phyloP scores from a whole-genome alignment of 805 yeast genomes.

The Saccharomycopsis sp. region DNA sequence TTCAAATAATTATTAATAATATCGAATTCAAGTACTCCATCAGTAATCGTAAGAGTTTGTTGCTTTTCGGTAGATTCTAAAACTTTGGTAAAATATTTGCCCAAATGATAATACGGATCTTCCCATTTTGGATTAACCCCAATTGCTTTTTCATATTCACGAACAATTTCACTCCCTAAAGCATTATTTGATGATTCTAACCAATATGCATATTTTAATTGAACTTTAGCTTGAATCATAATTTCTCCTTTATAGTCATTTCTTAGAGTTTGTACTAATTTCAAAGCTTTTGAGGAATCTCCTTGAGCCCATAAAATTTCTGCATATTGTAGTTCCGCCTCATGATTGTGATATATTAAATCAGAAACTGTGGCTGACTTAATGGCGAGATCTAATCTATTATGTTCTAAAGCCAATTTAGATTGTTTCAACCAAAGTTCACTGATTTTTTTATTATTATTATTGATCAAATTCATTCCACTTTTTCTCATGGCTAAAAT shows the following conservation, averaged over 20 bases:
- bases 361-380: slow-evolving; percentile 51
- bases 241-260: slow-evolving; percentile 19
- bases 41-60: slow-evolving; percentile 22
- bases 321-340: slow-evolving; percentile 66
- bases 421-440: slow-evolving; percentile 52
- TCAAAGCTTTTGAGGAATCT: slow-evolving; percentile 75
- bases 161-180: slow-evolving; percentile 59
- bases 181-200: slow-evolving; percentile 77
- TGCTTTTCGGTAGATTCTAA: slow-evolving; percentile 52
- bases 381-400: slow-evolving; percentile 64
- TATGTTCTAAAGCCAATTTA: slow-evolving; percentile 52
- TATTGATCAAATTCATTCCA: slow-evolving; percentile 13
- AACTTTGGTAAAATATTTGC: slow-evolving; percentile 67
- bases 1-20: slow-evolving; percentile 47
- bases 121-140: slow-evolving; percentile 53
- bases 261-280: slow-evolving; percentile 40
- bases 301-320: slow-evolving; percentile 84
- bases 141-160: slow-evolving; percentile 54
- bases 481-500: slow-evolving; percentile 47
- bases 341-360: slow-evolving; percentile 22
- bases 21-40: slow-evolving; percentile 39
- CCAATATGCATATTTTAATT: slow-evolving; percentile 80
- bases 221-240: slow-evolving; percentile 27
- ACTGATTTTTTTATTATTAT: slow-evolving; percentile 35
- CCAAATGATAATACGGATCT: slow-evolving; percentile 70